phyloP scores from a whole-genome alignment of 495 filamentous ascomycete species.

The Penicillium turbatum region DNA sequence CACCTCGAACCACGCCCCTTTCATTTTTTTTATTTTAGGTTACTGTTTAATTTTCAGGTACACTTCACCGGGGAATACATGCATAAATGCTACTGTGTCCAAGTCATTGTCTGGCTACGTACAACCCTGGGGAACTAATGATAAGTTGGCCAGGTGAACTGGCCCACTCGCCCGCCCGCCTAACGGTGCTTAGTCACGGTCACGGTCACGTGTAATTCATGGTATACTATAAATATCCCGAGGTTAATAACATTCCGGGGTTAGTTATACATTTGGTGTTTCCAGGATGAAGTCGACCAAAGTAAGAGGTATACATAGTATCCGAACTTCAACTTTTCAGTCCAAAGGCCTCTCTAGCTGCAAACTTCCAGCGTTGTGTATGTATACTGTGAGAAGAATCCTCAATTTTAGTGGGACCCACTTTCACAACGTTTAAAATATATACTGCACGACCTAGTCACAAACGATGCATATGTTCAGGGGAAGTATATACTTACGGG shows the following conservation, averaged over 20 bases:
- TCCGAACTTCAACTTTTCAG: constrained; percentile 33
- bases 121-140: constrained; percentile 1
- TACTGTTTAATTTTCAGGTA: neutral
- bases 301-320: too few species aligned
- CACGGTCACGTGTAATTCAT: constrained; percentile 2
- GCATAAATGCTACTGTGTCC: constrained; percentile 5
- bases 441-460: too few species aligned
- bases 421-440: neutral
- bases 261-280: too few species aligned
- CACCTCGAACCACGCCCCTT: constrained; percentile 1
- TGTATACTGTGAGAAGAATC: constrained; percentile 45
- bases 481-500: too few species aligned
- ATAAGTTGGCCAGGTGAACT: neutral
- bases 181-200: neutral
- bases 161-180: neutral
- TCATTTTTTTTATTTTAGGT: neutral
- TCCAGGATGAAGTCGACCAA: too few species aligned
- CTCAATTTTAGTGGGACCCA: constrained; percentile 11
- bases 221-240: constrained; percentile 7
- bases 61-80: neutral
- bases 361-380: constrained; percentile 47
- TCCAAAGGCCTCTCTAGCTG: constrained; percentile 49
- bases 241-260: neutral
- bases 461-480: too few species aligned
- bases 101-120: constrained; percentile 3